Evolutionary conservation across 345 rosid genomes (phyloP), one percentile per base, ranked within the genome.

Genomic region (Lepidium didymum): DNA sequence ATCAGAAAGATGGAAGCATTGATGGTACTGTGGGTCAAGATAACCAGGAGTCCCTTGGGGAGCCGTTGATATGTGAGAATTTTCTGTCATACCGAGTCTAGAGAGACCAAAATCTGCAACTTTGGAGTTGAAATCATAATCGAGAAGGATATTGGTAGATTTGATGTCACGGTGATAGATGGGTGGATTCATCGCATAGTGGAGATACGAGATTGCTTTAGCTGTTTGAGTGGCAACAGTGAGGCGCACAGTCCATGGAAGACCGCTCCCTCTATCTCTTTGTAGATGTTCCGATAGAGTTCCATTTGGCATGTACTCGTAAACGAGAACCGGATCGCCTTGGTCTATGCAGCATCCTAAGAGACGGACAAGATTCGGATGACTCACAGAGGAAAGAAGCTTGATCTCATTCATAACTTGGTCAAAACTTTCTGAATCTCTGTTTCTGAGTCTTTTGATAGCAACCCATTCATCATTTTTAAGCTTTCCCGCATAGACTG

Each of bases 81-180:
- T 54, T 64, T 88, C 97, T 0, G 74, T 62, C 89, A 90, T 76
- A 21, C 98, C 98, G 3, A 90, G 86, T 70, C 98, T 81, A 8
- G 98, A 93, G 67, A 93, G 97, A 58, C 97, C 98, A 1, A 93
- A 93, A 78, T 93, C 98, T 6, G 98, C 98, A 15, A 93, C 97
- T 84, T 93, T 93, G 25, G 98, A 88, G 76, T 68, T 85, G 49
- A 76, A 93, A 50, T 73, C 77, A 68, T 74, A 85, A 70, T 87
- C 98, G 57, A 93, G 75, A 50, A 93, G 94, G 50, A 93, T 93
- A 40, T 93, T 93, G 76, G 93, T 88, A 2, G 98, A 88, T 77
- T 93, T 93, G 31, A 93, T 85, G 75, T 93, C 98, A 38, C 98
- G 78, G 81, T 93, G 98, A 72, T 83, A 93, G 46, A 93, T 85